Evolutionary conservation across 306 rosid genomes (phyloP).

Genomic region (Inga laurina): DNA sequence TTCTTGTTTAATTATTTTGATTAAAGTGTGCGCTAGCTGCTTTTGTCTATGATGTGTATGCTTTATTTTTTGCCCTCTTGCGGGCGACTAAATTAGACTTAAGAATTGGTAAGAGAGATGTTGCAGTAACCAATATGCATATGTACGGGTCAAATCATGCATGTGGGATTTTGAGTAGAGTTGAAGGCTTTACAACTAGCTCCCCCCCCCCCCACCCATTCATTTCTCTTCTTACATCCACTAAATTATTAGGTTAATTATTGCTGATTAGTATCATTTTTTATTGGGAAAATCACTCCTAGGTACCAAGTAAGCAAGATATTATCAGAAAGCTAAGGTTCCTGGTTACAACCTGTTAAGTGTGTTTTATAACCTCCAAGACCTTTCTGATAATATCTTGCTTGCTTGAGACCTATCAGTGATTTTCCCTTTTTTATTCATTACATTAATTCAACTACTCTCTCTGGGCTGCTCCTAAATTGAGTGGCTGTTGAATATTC

Average conservation of each 20-base stretch:
- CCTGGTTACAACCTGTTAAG: too few species aligned
- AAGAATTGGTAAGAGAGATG: background rate
- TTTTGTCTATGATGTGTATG: background rate
- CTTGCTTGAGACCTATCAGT: too few species aligned
- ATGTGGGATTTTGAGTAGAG: background rate
- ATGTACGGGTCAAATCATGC: background rate
- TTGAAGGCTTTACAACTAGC: background rate
- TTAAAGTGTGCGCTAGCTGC: background rate
- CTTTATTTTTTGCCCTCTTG: background rate
- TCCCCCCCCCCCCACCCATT: background rate
- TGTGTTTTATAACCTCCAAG: too few species aligned
- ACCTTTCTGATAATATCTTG: too few species aligned
- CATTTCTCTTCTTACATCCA: background rate
- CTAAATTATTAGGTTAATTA: background rate
- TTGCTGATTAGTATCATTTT: background rate
- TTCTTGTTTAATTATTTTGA: background rate
- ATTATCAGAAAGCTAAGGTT: too few species aligned
- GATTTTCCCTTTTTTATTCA: background rate
- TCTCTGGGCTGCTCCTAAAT: background rate
- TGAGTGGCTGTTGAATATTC: background rate
- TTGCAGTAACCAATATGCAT: background rate
- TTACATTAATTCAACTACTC: background rate
- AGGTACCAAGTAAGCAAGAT: too few species aligned
- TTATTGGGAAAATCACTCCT: background rate
- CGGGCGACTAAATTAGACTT: background rate